These are phyloP conservation scores for Capsella rubella DNA, from an alignment of 441 rosid species.

Conservation along the genomic window DNA sequence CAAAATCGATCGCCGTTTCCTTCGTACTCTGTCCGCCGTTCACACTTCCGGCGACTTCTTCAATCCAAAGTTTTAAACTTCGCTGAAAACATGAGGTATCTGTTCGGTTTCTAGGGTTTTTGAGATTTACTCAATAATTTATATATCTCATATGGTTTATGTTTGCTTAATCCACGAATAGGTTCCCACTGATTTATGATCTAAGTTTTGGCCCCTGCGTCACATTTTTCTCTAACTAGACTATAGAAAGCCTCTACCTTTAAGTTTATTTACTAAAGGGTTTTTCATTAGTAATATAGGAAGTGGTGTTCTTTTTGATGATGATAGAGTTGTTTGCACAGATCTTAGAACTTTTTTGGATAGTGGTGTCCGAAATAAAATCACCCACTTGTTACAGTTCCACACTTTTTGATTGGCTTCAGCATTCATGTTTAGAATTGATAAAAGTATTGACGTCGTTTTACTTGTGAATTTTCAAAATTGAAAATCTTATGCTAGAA, in stretches of 20 bases:
- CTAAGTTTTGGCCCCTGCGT: not conserved
- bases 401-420: not conserved
- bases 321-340: not conserved
- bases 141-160: conserved; percentile 11
- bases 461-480: not conserved
- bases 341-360: not conserved
- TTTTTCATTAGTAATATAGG: not conserved
- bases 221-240: not conserved
- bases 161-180: not conserved
- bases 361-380: not conserved
- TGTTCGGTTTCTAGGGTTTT: conserved; percentile 18
- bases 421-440: not conserved
- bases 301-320: not conserved
- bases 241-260: not conserved
- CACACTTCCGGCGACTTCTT: not conserved
- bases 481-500: not conserved
- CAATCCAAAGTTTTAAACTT: not conserved
- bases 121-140: not conserved
- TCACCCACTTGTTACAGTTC: not conserved
- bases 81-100: conserved; percentile 39
- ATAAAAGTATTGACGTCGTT: not conserved
- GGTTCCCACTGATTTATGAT: conserved; percentile 8
- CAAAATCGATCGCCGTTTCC: conserved; percentile 23
- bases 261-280: conserved; percentile 22
- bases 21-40: not conserved